Evolutionary conservation across 306 rosid species (phyloP).

Genomic region (Sindora glabra): DNA sequence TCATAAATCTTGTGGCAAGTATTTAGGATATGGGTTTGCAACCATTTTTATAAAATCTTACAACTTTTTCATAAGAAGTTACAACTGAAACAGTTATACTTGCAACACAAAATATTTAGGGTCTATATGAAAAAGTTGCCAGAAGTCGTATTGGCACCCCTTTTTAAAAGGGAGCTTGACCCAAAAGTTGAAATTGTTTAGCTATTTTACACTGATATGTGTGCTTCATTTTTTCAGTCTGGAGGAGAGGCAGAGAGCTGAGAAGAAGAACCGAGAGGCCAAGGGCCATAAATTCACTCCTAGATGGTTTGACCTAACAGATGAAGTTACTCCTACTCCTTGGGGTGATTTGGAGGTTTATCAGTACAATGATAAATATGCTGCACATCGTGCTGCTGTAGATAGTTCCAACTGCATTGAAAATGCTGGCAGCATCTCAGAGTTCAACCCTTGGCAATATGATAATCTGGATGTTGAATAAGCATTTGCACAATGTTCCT

Average conservation of each 20-base stretch:
- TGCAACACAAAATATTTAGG: too few relatives aligned
- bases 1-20: too few relatives aligned
- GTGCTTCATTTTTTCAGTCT: conserved; percentile 19
- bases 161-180: too few relatives aligned
- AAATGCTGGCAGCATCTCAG: conserved; percentile 25
- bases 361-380: conserved; percentile 44
- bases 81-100: too few relatives aligned
- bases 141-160: too few relatives aligned
- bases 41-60: too few relatives aligned
- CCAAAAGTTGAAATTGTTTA: too few relatives aligned
- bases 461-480: conserved; percentile 7
- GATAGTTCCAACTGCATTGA: conserved; percentile 29
- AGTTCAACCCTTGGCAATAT: conserved; percentile 69
- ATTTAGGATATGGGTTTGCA: too few relatives aligned
- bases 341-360: conserved; percentile 77
- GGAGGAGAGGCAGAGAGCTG: conserved; percentile 84
- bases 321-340: conserved; percentile 52
- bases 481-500: too few relatives aligned
- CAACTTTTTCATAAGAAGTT: too few relatives aligned
- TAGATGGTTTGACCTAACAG: conserved; percentile 60
- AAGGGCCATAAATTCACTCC: conserved; percentile 36
- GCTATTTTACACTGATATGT: too few relatives aligned
- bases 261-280: conserved; percentile 54
- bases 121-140: too few relatives aligned
- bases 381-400: conserved; percentile 33